These are phyloP conservation scores for Plenodomus lindquistii DNA, from an alignment of 2,329 filamentous ascomycete genomes.

Conservation along the genomic window DNA sequence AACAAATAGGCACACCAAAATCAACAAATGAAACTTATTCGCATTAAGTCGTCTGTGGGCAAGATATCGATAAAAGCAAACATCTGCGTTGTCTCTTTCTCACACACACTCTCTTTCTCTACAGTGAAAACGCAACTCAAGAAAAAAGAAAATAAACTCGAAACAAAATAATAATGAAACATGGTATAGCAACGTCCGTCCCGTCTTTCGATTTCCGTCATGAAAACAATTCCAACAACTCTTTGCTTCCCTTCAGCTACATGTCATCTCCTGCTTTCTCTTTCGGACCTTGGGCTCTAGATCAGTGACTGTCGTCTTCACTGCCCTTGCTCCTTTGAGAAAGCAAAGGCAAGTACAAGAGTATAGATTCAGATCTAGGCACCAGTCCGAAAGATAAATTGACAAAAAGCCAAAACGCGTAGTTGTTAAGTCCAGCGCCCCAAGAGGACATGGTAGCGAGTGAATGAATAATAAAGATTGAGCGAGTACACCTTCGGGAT, in stretches of 20 bases:
- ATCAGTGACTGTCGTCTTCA: neutral
- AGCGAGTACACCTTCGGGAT: neutral
- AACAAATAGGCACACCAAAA: too few species aligned
- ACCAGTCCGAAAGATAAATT: neutral
- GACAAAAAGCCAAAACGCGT: neutral
- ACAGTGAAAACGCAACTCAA: neutral
- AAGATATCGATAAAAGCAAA: neutral
- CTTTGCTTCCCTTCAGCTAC: neutral
- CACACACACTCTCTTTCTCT: neutral
- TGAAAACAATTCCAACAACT: neutral
- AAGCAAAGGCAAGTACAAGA: neutral
- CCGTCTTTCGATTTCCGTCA: neutral
- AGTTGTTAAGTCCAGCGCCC: neutral
- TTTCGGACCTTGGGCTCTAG: neutral
- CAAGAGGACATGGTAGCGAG: neutral
- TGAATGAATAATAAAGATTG: neutral
- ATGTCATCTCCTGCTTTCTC: neutral
- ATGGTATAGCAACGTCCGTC: neutral
- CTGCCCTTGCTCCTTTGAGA: neutral
- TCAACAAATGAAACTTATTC: constrained; percentile 4
- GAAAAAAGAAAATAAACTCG: neutral
- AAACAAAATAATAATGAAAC: neutral
- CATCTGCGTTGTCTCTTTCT: neutral
- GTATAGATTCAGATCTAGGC: neutral
- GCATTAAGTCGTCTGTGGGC: constrained; percentile 4